Evolutionary conservation across 768 basidiomycete genomes (phyloP).

Genomic region (Rhizopogon sp.): DNA sequence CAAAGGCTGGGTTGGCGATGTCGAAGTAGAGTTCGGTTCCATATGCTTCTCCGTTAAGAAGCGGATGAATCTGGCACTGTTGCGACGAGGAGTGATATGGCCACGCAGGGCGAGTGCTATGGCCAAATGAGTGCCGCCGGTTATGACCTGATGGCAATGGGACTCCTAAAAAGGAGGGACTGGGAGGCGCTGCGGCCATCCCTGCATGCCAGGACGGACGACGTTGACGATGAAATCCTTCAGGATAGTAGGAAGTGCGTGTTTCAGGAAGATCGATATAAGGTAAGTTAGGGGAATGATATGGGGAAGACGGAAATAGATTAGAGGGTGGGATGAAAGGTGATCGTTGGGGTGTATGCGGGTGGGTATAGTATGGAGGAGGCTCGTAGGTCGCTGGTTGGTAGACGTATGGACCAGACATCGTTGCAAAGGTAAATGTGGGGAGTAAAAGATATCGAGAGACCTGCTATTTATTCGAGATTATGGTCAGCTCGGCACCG

Average conservation of each 20-base stretch:
- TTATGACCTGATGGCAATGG: constrained; percentile 6
- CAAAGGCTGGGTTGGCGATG: constrained; percentile 42
- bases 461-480: background rate
- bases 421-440: constrained; percentile 7
- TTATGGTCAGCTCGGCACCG: background rate
- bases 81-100: constrained; percentile 12
- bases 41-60: constrained; percentile 45
- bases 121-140: constrained; percentile 27
- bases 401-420: constrained; percentile 41
- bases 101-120: constrained; percentile 17
- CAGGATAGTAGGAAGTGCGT: constrained; percentile 14
- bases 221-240: constrained; percentile 24
- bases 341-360: constrained; percentile 29
- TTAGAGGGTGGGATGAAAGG: constrained; percentile 40
- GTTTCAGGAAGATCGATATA: constrained; percentile 25
- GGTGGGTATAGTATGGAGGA: constrained; percentile 30
- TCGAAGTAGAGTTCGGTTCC: constrained; percentile 50
- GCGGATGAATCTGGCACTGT: constrained; percentile 23
- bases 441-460: background rate
- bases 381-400: constrained; percentile 31
- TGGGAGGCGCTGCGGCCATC: constrained; percentile 11
- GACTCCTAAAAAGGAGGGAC: constrained; percentile 18
- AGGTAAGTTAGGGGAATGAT: constrained; percentile 17
- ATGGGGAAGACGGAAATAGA: constrained; percentile 35
- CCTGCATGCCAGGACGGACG: constrained; percentile 42